Base-by-base conservation (phyloP, 257 asterid species). In the Solanum gandarillasii region DNA sequence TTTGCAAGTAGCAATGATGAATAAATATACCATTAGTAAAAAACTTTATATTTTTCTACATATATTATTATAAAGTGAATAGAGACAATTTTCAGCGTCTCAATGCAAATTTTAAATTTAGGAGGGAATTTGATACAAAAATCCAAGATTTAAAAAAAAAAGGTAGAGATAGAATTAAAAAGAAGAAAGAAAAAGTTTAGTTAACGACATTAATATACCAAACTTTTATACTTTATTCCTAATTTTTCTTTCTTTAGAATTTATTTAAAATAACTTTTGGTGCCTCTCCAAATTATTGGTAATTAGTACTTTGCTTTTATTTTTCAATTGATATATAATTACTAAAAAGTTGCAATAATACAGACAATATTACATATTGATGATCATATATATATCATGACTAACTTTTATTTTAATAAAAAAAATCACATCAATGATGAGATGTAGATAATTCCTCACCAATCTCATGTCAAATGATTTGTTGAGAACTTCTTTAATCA, bases 81-180 rank as follows among this genome's bases (percentile, higher is more conserved):
- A 29, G 12, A 9, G 86, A 82, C 86, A 82, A 82, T 48, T 82
- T 67, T 82, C 70, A 82, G 71, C 9, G 4, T 48, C 29, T 31
- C 86, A 5, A 48, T 48, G 20, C 43, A 82, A 82, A 82, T 18
- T 82, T 82, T 48, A 48, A 82, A 82, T 82, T 82, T 82, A 82
- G 86, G 86, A 82, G 86, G 86, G 86, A 82, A 48, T 48, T 48
- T 48, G 71, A 82, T 82, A 48, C 71, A 82, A 82, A 82, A 48
- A 48, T 82, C 39, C 43, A 48, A 48, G 41, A 48, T 48, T 48
- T 48, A 48, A 82, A 82, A 18, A 25, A 43, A 27, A 79, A 27
- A 39, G 34, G 20, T 0, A 38, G 12, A 36, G 52, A 36, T 75
- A 75, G 52, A 74, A 81, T 79, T 9, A 34, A 4, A 43, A 41